Conservation (phyloP, 176 grass and related monocot genomes). For the Eleusine coracana region DNA sequence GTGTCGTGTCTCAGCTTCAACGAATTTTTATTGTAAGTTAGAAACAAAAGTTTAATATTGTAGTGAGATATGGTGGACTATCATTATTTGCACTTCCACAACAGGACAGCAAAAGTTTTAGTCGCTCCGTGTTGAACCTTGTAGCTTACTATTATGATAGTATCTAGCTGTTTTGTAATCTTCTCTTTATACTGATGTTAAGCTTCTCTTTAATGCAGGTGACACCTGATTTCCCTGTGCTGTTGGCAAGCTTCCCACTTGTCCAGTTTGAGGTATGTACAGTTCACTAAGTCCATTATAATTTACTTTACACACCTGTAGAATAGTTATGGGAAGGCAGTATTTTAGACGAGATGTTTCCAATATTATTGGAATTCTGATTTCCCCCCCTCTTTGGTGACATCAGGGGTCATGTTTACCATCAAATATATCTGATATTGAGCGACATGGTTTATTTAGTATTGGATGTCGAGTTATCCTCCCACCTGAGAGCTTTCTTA, state of each 20-base stretch:
- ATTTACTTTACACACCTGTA: conserved; percentile 32
- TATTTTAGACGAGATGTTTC: conserved; percentile 1
- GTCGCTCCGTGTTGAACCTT: conserved; percentile 7
- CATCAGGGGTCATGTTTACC: conserved; percentile 80
- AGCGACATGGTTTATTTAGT: conserved; percentile 70
- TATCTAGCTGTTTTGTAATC: conserved; percentile 3
- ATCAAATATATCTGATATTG: conserved; percentile 54
- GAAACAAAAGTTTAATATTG: conserved; percentile 11
- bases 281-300: conserved; percentile 5
- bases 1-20: conserved; percentile 82
- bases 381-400: conserved; percentile 36
- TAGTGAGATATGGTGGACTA: not conserved
- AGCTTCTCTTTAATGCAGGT: conserved; percentile 53
- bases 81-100: not conserved
- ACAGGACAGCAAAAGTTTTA: not conserved
- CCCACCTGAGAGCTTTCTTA: conserved; percentile 93
- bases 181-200: conserved; percentile 31
- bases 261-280: conserved; percentile 79
- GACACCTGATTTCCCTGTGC: conserved; percentile 78
- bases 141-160: not conserved
- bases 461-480: conserved; percentile 74
- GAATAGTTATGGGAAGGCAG: conserved; percentile 9
- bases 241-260: conserved; percentile 78
- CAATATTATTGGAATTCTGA: not conserved
- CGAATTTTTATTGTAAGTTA: conserved; percentile 88